Conservation (phyloP, 805 yeast species). For the Nakazawaea molendinolei region DNA sequence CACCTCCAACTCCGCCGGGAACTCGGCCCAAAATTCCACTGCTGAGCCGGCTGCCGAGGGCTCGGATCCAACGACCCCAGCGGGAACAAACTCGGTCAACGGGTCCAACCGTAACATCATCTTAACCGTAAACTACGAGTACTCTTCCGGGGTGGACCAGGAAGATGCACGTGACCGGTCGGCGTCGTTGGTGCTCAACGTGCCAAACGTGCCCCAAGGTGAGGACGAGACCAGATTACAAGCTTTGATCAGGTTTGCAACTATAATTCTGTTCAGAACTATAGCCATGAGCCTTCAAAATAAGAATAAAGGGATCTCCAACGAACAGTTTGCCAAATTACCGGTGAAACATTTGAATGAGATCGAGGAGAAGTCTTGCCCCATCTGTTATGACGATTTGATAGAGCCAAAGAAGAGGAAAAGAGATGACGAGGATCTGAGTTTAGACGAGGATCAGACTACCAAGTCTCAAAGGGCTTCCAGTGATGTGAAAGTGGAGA, state of each 20-base stretch:
- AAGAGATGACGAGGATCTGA: constrained; percentile 7
- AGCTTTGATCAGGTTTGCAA: constrained; percentile 57
- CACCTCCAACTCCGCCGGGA: no score
- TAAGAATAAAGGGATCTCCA: constrained; percentile 45
- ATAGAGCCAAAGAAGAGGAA: constrained; percentile 20
- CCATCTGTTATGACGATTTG: constrained; percentile 59
- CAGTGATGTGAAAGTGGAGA: constrained; percentile 7
- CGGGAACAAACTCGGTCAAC: not conserved
- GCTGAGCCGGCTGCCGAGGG: not conserved
- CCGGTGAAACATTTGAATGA: constrained; percentile 29
- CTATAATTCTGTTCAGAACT: constrained; percentile 62
- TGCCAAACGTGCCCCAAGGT: constrained; percentile 59
- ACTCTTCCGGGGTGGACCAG: constrained; percentile 16
- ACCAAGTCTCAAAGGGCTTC: constrained; percentile 4
- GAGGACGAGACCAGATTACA: constrained; percentile 55
- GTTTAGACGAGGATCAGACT: constrained; percentile 7
- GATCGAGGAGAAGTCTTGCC: constrained; percentile 36
- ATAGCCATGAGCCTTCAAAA: constrained; percentile 41
- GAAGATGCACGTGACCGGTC: constrained; percentile 24
- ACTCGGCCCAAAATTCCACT: not conserved
- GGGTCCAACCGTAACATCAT: constrained; percentile 28
- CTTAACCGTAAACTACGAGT: constrained; percentile 33
- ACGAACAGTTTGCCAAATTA: constrained; percentile 45
- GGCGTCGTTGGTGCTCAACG: constrained; percentile 56
- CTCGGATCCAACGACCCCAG: not conserved